Evolutionary conservation across 805 yeast species (phyloP).

Genomic region (Pichia manshurica): DNA sequence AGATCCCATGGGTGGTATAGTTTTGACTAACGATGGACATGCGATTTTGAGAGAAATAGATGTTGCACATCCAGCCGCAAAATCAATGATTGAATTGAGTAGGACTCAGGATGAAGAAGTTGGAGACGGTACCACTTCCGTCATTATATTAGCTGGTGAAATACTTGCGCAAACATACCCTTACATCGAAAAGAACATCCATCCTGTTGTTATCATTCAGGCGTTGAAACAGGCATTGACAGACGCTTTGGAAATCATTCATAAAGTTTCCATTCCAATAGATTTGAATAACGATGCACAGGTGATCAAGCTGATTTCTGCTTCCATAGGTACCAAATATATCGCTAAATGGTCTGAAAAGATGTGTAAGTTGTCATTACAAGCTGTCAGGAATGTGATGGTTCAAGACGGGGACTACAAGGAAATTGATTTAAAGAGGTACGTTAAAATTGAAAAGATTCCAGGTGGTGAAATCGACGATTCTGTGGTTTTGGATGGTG

Average conservation of each 20-base stretch:
- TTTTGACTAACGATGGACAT: conserved; percentile 96
- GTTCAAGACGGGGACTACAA: conserved; percentile 55
- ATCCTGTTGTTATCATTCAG: conserved; percentile 92
- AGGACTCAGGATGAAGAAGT: conserved; percentile 98
- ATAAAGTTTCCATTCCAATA: conserved; percentile 75
- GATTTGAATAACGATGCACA: conserved; percentile 81
- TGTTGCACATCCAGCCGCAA: conserved; percentile 98
- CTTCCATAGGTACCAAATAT: conserved; percentile 95
- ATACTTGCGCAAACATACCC: conserved; percentile 93
- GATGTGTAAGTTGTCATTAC: conserved; percentile 85
- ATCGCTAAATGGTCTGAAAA: conserved; percentile 83
- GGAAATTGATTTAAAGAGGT: conserved; percentile 91
- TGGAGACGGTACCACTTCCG: conserved; percentile 88
- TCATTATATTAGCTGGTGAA: conserved; percentile 94
- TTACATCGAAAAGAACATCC: conserved; percentile 89
- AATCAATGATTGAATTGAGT: conserved; percentile 93
- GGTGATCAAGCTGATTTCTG: conserved; percentile 77
- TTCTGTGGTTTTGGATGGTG: conserved; percentile 82
- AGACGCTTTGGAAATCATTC: conserved; percentile 86
- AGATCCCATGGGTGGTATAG: conserved; percentile 96
- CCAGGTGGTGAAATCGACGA: conserved; percentile 98
- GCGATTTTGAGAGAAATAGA: conserved; percentile 96
- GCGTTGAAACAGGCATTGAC: conserved; percentile 86
- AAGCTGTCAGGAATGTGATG: conserved; percentile 80
- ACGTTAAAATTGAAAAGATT: conserved; percentile 88